Evolutionary conservation across 2,329 filamentous ascomycete genomes (phyloP).

Genomic region (Sporothrix mexicana): DNA sequence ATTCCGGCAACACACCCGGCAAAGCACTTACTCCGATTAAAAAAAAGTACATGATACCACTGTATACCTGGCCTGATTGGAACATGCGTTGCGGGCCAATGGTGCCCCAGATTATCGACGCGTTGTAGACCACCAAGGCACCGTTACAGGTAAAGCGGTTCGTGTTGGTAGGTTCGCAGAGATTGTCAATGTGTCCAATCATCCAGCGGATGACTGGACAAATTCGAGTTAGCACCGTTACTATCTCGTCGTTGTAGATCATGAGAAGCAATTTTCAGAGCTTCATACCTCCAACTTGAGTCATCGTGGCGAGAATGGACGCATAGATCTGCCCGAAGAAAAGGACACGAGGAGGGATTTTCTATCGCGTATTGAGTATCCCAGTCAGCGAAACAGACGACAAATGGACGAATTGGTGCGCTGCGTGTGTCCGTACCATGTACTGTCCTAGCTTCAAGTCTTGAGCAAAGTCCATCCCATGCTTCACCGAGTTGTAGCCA

Average conservation of each 20-base stretch:
- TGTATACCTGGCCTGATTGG: conserved; percentile 56
- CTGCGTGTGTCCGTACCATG: conserved; percentile 26
- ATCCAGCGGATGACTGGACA: conserved; percentile 51
- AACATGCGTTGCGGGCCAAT: conserved; percentile 59
- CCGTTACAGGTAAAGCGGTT: conserved; percentile 59
- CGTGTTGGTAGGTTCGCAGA: conserved; percentile 55
- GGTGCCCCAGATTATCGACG: conserved; percentile 61
- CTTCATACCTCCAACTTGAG: conserved; percentile 33
- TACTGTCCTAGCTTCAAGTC: conserved; percentile 41
- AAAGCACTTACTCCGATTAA: conserved; percentile 51
- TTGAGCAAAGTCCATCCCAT: conserved; percentile 56
- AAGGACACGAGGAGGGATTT: conserved; percentile 63
- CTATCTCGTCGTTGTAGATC: conserved; percentile 46
- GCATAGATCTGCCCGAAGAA: conserved; percentile 65
- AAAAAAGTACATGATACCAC: conserved; percentile 56
- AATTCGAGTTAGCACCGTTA: conserved; percentile 46
- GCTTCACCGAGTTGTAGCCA: conserved; percentile 50
- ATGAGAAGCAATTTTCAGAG: conserved; percentile 50
- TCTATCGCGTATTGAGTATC: conserved; percentile 40
- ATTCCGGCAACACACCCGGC: too few species aligned
- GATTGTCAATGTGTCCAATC: conserved; percentile 54
- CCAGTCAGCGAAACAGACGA: background rate
- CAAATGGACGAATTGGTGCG: background rate
- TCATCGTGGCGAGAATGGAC: conserved; percentile 58
- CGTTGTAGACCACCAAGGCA: conserved; percentile 63